These are phyloP conservation scores for Euptelea pleiosperma DNA, from an alignment of 164 flowering plant species.

Conservation along the genomic window DNA sequence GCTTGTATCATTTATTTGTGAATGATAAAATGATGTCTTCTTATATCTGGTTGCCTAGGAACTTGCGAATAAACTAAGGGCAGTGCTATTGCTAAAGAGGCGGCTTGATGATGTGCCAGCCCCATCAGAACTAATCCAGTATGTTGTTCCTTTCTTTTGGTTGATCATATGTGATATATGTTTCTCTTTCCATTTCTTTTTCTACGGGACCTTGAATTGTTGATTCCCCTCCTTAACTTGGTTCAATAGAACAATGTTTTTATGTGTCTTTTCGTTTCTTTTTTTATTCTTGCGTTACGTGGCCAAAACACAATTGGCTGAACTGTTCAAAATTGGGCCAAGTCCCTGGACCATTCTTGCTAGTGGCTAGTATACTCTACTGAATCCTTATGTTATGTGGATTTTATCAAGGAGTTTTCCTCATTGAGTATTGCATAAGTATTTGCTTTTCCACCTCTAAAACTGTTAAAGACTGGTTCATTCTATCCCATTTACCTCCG, in stretches of 20 bases:
- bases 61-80: constrained; percentile 57
- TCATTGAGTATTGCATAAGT: not conserved
- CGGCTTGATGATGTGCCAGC: constrained; percentile 63
- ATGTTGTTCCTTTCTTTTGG: constrained; percentile 23
- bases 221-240: not conserved
- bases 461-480: not conserved
- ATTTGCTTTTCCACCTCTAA: not conserved
- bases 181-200: not conserved
- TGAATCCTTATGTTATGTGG: too few relatives aligned
- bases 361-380: too few relatives aligned
- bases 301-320: too few relatives aligned
- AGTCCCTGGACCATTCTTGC: too few relatives aligned
- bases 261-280: not conserved
- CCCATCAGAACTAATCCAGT: constrained; percentile 79
- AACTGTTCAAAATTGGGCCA: too few relatives aligned
- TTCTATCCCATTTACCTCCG: too few relatives aligned
- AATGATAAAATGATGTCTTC: not conserved
- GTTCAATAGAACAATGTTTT: not conserved
- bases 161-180: not conserved
- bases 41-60: constrained; percentile 35
- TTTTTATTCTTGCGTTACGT: too few relatives aligned
- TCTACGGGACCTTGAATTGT: not conserved
- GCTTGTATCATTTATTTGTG: not conserved
- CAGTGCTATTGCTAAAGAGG: constrained; percentile 41
- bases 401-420: not conserved